These are phyloP conservation scores for Oryza longistaminata DNA, from an alignment of 176 grass and related monocot species.

Conservation along the genomic window DNA sequence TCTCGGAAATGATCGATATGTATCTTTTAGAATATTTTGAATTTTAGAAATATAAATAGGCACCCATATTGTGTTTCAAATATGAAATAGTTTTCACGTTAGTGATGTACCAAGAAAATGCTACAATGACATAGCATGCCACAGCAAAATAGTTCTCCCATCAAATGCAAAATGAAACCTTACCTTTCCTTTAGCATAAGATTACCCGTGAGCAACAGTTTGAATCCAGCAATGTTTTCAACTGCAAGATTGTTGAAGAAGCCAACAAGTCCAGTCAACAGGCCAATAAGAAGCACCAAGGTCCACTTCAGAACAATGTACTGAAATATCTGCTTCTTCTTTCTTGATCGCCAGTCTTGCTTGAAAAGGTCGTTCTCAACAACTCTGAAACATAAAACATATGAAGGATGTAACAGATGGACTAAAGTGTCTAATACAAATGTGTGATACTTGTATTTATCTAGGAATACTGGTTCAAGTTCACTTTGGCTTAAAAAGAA, in stretches of 20 bases:
- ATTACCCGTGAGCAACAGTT: conserved; percentile 59
- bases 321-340: conserved; percentile 80
- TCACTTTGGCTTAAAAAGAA: no score
- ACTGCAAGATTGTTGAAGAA: conserved; percentile 95
- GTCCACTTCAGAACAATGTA: conserved; percentile 90
- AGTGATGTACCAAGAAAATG: no score
- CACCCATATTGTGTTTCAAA: no score
- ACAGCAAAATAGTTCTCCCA: neutral
- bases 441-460: neutral
- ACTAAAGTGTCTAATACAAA: neutral
- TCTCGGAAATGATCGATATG: no score
- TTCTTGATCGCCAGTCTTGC: conserved; percentile 85
- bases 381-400: conserved; percentile 53
- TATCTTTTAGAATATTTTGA: no score
- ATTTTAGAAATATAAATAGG: no score
- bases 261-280: conserved; percentile 66
- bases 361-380: conserved; percentile 93
- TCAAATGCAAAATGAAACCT: conserved; percentile 12
- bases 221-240: conserved; percentile 88
- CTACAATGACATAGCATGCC: no score
- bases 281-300: conserved; percentile 73
- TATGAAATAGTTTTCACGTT: no score
- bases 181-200: conserved; percentile 76
- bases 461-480: neutral
- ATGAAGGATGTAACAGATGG: neutral